Base-by-base conservation (phyloP, 805 yeast genomes). In the Starmera caribaea region DNA sequence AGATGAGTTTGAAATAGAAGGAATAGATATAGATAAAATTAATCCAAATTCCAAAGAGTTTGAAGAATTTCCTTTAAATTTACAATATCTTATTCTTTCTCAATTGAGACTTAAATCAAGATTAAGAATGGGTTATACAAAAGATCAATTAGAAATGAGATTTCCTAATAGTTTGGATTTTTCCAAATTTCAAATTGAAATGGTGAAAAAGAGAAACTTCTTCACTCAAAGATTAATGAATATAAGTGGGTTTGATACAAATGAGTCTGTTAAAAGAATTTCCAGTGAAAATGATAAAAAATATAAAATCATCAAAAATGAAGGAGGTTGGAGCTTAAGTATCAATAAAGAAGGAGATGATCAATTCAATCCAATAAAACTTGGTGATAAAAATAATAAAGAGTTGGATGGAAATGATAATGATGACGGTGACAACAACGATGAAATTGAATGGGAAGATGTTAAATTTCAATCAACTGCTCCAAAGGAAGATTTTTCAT, bases 71-170 rank as follows among this genome's bases (percentile, higher is more conserved):
- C 96, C 98, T 0, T 63, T 80, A 37, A 74, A 88, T 0, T 79
- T 95, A 0, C 96, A 88, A 55, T 92, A 92, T 55, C 86, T 88
- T 74, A 75, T 87, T 4, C 62, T 92, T 11, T 85, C 92, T 9
- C 86, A 85, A 43, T 70, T 95, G 13, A 60, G 99, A 41, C 63
- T 88, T 21, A 72, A 87, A 45, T 89, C 97, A 0, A 65, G 99
- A 42, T 70, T 92, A 55, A 77, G 99, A 63, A 81, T 92, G 95
- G 99, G 99, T 1, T 89, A 84, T 54, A 69, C 90, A 0, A 85
- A 88, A 41, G 88, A 84, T n/a, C 97, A 92, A 53, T 65, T 92
- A 30, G 84, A 85, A 47, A 64, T 73, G 5, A 63, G 87, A 40
- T 92, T 90, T 50, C 95, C 96, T 0, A 70, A 84, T 51, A 76